Evolutionary conservation across 1,284 basidiomycete genomes (phyloP).

Genomic region (Cerioporus squamosus): DNA sequence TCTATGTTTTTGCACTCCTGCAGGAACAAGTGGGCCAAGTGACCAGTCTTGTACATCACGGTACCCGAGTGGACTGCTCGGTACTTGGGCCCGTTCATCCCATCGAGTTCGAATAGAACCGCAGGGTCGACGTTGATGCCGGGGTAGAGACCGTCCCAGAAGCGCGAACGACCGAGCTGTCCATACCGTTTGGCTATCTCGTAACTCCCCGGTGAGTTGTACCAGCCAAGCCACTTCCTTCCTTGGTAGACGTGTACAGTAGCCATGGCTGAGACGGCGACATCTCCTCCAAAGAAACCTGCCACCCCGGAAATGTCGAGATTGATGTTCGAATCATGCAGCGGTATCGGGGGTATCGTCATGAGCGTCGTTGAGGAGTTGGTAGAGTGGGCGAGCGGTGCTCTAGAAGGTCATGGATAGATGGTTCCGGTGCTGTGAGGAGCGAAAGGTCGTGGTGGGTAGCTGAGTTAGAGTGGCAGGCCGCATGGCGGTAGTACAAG

Average conservation of each 20-base stretch:
- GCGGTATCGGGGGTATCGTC: conserved; percentile 11
- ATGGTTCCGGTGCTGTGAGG: too few species aligned
- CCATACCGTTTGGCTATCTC: conserved; percentile 27
- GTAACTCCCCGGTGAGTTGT: conserved; percentile 27
- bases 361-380: background rate
- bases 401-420: background rate
- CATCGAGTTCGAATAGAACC: conserved; percentile 25
- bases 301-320: conserved; percentile 26
- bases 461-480: too few species aligned
- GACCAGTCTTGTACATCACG: conserved; percentile 21
- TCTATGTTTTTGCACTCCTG: conserved; percentile 18
- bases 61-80: conserved; percentile 24
- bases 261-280: conserved; percentile 25
- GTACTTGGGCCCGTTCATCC: conserved; percentile 20
- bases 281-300: conserved; percentile 27
- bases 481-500: too few species aligned
- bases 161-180: conserved; percentile 21
- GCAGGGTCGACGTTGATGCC: conserved; percentile 26
- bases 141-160: conserved; percentile 27
- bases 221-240: conserved; percentile 26
- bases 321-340: conserved; percentile 16
- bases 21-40: conserved; percentile 23
- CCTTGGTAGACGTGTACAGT: conserved; percentile 26
- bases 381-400: background rate
- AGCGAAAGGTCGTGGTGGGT: too few species aligned